Conservation (phyloP, 108 stramenopile genomes). For the Phaeodactylum tricornutum region DNA sequence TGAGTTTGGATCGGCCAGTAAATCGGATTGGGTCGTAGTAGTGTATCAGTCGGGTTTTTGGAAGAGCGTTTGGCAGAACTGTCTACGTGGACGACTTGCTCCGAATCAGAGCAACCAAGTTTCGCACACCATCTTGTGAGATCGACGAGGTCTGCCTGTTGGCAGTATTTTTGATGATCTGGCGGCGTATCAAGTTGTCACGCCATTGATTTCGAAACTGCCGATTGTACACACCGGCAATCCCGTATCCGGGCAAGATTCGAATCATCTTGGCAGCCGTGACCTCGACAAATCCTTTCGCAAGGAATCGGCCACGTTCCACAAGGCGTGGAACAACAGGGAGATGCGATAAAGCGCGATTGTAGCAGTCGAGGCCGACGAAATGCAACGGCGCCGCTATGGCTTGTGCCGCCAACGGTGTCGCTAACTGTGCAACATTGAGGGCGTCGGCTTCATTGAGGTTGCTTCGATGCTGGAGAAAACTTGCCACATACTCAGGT, state of each 20-base stretch:
- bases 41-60: too few species aligned
- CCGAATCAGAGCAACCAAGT: too few species aligned
- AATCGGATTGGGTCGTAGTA: too few species aligned
- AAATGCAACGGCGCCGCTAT: conserved; percentile 43
- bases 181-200: too few species aligned
- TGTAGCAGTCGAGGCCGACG: conserved; percentile 43
- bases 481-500: conserved; percentile 24
- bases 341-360: conserved; percentile 21
- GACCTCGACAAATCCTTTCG: conserved; percentile 16
- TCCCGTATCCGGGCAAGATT: conserved; percentile 45
- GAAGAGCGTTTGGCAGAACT: too few species aligned
- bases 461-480: background rate
- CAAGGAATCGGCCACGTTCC: conserved; percentile 19
- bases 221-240: conserved; percentile 38
- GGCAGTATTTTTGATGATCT: too few species aligned
- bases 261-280: conserved; percentile 29
- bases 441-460: background rate
- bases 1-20: too few species aligned
- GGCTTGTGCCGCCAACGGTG: conserved; percentile 33
- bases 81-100: too few species aligned
- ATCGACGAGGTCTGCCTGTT: too few species aligned
- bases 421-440: conserved; percentile 18
- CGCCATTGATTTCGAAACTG: conserved; percentile 2
- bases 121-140: too few species aligned
- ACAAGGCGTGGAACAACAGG: conserved; percentile 1